Base-by-base conservation (phyloP, 2,329 filamentous ascomycete species). In the Pseudogymnoascus sp. region DNA sequence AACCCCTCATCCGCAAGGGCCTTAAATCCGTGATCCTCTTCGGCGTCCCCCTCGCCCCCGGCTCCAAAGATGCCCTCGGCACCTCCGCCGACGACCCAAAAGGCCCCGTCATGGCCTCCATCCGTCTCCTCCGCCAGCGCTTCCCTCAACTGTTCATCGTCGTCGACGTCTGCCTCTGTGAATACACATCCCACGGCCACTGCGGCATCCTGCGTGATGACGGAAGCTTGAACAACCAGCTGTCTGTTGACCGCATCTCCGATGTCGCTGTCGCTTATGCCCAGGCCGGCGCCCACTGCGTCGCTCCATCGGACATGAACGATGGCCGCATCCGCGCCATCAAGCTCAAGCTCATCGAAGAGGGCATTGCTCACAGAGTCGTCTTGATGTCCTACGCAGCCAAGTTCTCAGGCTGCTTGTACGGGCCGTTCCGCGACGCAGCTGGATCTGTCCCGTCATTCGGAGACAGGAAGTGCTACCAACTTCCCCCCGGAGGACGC, bases 191-290 rank as follows among this genome's bases (percentile, higher is more conserved):
- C 6, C 94, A 99, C 75, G 94, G 94, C 49, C 94, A 99, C 79
- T 99, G 94, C 73, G 94, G 94, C 61, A 97, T 99, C 69, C 82
- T 99, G 52, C 86, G 92, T 63, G 92, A 97, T 68, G 94, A 99
- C 73, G 92, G 92, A 66, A 89, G 86, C 66, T 82, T 99, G 64
- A 96, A 97, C 82, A 97, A 99, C 73, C 85, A 88, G 66, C 83
- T 96, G 55, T 96, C 92, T 2, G 92, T 97, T 7, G 93, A 97
- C 72, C 88, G 94, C 65, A 92, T 99, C 69, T 93, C 90, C 3
- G 92, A 97, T 74, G 93, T 97, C n/a, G 93, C 94, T n/a, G 82
- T 97, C 67, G 91, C 93, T 35, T 99, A 99, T 73, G 94, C 94
- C n/a, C 83, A 88, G 71, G 94, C 94, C 14, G 94, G 94, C 63